Percentiles rank a stretch among this genome's conserved stretches.
phyloP scores from a whole-genome alignment of 805 yeast species.

The Yarrowia sp. region DNA sequence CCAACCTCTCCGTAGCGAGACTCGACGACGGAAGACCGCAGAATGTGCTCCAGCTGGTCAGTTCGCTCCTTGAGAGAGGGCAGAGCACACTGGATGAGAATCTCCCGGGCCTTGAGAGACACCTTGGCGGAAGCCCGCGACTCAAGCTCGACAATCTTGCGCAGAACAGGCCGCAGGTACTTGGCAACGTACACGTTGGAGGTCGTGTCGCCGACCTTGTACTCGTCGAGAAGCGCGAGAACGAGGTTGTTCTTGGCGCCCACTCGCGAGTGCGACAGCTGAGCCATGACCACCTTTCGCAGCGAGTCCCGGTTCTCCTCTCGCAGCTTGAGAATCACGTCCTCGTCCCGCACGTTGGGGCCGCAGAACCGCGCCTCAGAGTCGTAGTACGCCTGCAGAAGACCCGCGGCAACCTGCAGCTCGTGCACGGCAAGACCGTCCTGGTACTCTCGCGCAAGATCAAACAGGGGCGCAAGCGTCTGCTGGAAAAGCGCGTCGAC shows the following conservation, averaged over 20 bases:
- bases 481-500: constrained; percentile 48
- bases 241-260: constrained; percentile 89
- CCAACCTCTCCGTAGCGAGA: constrained; percentile 85
- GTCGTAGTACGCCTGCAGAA: constrained; percentile 69
- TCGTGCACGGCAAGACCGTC: constrained; percentile 84
- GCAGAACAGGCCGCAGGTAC: constrained; percentile 67
- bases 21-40: constrained; percentile 86
- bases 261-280: constrained; percentile 87
- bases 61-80: constrained; percentile 96
- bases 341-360: constrained; percentile 76
- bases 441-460: constrained; percentile 65
- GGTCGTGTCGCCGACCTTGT: constrained; percentile 48
- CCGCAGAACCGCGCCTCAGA: constrained; percentile 80
- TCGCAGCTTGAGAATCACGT: constrained; percentile 79
- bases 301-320: constrained; percentile 81
- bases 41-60: constrained; percentile 94
- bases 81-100: constrained; percentile 91
- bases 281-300: constrained; percentile 65
- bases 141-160: constrained; percentile 81
- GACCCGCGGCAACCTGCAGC: constrained; percentile 64
- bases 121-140: constrained; percentile 90
- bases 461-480: constrained; percentile 69
- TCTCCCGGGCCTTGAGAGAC: constrained; percentile 91
- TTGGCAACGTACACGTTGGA: constrained; percentile 66
- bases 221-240: constrained; percentile 77